Evolutionary conservation across 140 eudicot species (phyloP).

Genomic region (Cichorium intybus): DNA sequence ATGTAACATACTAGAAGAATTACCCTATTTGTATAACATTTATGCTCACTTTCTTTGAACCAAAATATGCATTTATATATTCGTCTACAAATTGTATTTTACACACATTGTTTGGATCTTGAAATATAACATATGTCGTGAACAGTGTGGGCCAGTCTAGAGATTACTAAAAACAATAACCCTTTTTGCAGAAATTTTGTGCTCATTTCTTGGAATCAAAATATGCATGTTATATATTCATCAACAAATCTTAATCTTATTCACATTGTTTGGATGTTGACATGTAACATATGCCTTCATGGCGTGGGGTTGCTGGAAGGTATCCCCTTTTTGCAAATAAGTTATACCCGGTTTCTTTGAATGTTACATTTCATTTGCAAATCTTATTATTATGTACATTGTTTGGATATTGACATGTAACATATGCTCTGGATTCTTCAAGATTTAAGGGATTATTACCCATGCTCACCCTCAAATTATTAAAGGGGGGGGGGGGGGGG

Average conservation of each 20-base stretch:
- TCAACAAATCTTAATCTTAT: slow-evolving; percentile 16
- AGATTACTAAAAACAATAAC: too few relatives aligned
- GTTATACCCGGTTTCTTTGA: not conserved
- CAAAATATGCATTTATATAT: too few relatives aligned
- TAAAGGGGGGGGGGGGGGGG: too few relatives aligned
- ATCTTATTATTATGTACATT: slow-evolving; percentile 31
- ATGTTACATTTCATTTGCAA: slow-evolving; percentile 18
- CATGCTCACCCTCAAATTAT: not conserved
- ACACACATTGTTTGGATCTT: too few relatives aligned
- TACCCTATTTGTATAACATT: too few relatives aligned
- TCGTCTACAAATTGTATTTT: too few relatives aligned
- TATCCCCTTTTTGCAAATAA: too few relatives aligned
- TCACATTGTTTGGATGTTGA: slow-evolving; percentile 22
- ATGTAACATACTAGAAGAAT: slow-evolving; percentile 30
- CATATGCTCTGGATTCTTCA: slow-evolving; percentile 18
- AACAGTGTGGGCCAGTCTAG: too few relatives aligned
- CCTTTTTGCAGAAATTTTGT: too few relatives aligned
- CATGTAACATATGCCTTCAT: slow-evolving; percentile 25
- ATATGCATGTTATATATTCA: slow-evolving; percentile 17
- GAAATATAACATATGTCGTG: too few relatives aligned
- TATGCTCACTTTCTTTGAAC: too few relatives aligned
- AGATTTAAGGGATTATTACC: slow-evolving; percentile 13
- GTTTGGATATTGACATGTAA: slow-evolving; percentile 27
- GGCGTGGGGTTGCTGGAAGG: too few relatives aligned
- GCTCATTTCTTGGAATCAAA: slow-evolving; percentile 4